Evolutionary conservation across 164 flowering plant genomes (phyloP).

Genomic region (Stephania yunnanensis): DNA sequence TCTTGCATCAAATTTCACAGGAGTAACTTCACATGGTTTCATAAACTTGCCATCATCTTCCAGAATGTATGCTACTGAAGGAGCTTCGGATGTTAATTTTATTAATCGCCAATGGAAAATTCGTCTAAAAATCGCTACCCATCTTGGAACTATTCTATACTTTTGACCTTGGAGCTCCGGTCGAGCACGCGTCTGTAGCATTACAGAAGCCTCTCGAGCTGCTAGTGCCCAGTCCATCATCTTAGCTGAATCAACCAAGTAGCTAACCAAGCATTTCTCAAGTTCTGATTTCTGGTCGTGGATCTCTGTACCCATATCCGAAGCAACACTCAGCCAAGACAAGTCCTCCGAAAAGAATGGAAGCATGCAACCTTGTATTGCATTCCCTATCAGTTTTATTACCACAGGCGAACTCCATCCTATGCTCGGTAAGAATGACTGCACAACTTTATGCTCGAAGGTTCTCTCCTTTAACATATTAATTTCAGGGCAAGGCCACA

Average conservation of each 20-base stretch:
- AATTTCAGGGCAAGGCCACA: slow-evolving; percentile 92
- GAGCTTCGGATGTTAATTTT: slow-evolving; percentile 28
- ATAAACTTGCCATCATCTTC: slow-evolving; percentile 2
- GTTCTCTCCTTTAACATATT: slow-evolving; percentile 31
- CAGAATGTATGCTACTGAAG: slow-evolving; percentile 47
- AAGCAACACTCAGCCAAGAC: slow-evolving; percentile 49
- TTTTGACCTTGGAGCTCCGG: slow-evolving; percentile 49
- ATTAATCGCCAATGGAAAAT: slow-evolving; percentile 74
- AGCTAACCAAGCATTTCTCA: slow-evolving; percentile 48
- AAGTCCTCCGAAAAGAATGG: slow-evolving; percentile 49
- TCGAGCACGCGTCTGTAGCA: slow-evolving; percentile 57
- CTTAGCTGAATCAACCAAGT: slow-evolving; percentile 46
- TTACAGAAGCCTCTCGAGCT: slow-evolving; percentile 45
- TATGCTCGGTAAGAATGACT: slow-evolving; percentile 40
- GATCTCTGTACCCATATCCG: slow-evolving; percentile 33
- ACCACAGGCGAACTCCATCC: slow-evolving; percentile 66
- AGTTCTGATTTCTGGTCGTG: slow-evolving; percentile 43
- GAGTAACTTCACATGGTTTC: neutral
- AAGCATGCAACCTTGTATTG: slow-evolving; percentile 44
- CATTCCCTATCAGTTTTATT: slow-evolving; percentile 31
- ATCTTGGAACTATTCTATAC: slow-evolving; percentile 56
- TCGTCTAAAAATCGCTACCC: slow-evolving; percentile 62
- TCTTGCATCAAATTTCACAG: neutral
- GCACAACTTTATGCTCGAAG: slow-evolving; percentile 34
- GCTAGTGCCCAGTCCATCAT: slow-evolving; percentile 53